These are phyloP conservation scores for Peronosclerospora sorghi DNA, from an alignment of 352 stramenopile species.

Conservation along the genomic window DNA sequence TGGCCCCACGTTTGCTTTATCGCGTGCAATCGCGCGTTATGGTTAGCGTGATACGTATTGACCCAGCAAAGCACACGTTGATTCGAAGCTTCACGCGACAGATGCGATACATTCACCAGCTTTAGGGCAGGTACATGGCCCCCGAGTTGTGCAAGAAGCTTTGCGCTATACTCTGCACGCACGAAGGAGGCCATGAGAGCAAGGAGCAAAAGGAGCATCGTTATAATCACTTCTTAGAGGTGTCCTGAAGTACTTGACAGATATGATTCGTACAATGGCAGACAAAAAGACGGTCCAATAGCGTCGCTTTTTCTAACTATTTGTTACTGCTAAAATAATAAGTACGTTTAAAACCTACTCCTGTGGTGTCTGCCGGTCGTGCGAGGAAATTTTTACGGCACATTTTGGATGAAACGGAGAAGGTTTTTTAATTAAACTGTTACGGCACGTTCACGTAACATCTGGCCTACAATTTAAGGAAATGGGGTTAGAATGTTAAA, in stretches of 20 bases:
- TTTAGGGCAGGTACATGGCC: constrained; percentile 59
- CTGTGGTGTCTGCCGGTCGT: too few species aligned
- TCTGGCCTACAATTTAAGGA: not conserved
- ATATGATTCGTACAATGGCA: too few species aligned
- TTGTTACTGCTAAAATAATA: too few species aligned
- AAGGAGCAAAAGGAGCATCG: constrained; percentile 1
- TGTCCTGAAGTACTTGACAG: not conserved
- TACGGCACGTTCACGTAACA: too few species aligned
- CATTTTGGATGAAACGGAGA: too few species aligned
- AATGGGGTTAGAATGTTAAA: constrained; percentile 57
- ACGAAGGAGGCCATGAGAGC: not conserved
- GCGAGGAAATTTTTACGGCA: too few species aligned
- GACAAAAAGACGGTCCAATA: too few species aligned
- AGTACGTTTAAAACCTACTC: too few species aligned
- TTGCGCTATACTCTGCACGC: not conserved
- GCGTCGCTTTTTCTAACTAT: too few species aligned
- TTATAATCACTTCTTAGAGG: too few species aligned
- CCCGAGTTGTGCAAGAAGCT: constrained; percentile 33
- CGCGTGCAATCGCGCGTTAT: constrained; percentile 37
- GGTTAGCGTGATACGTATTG: constrained; percentile 76
- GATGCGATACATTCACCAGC: constrained; percentile 49
- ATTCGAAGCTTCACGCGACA: constrained; percentile 25
- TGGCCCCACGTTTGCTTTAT: constrained; percentile 73
- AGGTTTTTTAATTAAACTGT: too few species aligned
- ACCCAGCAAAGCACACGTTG: constrained; percentile 77